phyloP scores from a whole-genome alignment of 2,329 filamentous ascomycete species.

The Thielaviopsis ethacetica region DNA sequence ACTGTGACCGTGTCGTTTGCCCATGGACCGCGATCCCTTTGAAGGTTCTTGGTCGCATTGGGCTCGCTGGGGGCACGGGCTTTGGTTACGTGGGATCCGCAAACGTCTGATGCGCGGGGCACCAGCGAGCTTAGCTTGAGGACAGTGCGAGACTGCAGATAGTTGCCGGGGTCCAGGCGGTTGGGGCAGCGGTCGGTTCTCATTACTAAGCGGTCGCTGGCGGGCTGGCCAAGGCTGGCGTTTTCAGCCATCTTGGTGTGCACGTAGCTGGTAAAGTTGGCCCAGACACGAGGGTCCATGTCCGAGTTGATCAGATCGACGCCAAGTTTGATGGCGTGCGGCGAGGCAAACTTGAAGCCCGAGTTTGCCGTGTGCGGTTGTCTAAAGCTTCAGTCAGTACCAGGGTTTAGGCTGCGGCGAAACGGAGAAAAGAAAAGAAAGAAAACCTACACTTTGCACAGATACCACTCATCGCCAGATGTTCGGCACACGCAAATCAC shows the following conservation, averaged over 20 bases:
- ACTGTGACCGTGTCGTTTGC: constrained; percentile 42
- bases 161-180: not conserved
- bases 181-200: not conserved
- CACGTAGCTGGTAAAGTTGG: constrained; percentile 32
- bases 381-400: not conserved
- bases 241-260: constrained; percentile 7
- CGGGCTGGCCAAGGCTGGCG: not conserved
- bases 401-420: not conserved
- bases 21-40: constrained; percentile 27
- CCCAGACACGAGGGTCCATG: constrained; percentile 34
- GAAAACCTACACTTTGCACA: constrained; percentile 43
- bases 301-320: constrained; percentile 28
- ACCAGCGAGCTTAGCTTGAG: constrained; percentile 11
- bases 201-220: not conserved
- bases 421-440: not conserved
- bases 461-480: constrained; percentile 64
- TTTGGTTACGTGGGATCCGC: not conserved
- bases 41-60: not conserved
- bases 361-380: not conserved
- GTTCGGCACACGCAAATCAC: constrained; percentile 54
- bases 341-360: constrained; percentile 1
- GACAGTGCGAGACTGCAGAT: not conserved
- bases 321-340: constrained; percentile 18
- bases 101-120: not conserved
- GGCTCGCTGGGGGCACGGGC: not conserved